Evolutionary conservation across 2,329 filamentous ascomycete species (phyloP).

Genomic region (Paecilomyces variotii): DNA sequence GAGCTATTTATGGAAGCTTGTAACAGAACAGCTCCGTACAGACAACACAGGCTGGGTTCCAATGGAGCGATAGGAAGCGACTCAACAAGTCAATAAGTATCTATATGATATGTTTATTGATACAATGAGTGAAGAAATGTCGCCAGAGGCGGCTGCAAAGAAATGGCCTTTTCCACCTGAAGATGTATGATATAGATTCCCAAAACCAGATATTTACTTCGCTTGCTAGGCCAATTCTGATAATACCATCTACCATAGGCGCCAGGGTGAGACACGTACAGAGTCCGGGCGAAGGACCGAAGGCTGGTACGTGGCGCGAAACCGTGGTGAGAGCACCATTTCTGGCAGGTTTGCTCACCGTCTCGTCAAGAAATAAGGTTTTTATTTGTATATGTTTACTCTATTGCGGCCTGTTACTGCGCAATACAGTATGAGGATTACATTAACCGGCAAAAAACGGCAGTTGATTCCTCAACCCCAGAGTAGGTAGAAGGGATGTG

Average conservation of each 20-base stretch:
- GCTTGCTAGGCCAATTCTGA: constrained; percentile 1
- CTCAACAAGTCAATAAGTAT: constrained; percentile 10
- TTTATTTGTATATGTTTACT: background rate
- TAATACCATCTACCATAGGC: background rate
- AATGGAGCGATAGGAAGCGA: constrained; percentile 10
- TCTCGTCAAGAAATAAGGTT: too few relatives aligned
- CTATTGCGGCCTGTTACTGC: background rate
- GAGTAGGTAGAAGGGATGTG: background rate
- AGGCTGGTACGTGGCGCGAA: background rate
- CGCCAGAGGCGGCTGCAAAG: constrained; percentile 9
- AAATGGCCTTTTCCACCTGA: constrained; percentile 16
- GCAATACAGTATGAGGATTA: background rate
- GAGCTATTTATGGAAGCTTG: constrained; percentile 13
- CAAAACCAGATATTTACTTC: constrained; percentile 3
- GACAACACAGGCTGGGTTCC: constrained; percentile 15
- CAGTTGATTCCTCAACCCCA: background rate
- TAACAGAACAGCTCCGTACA: constrained; percentile 15
- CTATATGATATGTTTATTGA: constrained; percentile 15
- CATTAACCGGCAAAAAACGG: background rate
- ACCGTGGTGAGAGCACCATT: too few relatives aligned
- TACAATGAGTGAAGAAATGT: constrained; percentile 13
- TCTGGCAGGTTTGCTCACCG: too few relatives aligned
- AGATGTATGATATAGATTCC: constrained; percentile 4
- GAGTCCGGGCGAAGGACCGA: background rate
- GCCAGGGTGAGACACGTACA: too few relatives aligned